Evolutionary conservation across 2,329 filamentous ascomycete species (phyloP), one percentile per base, ranked within the genome.

Genomic region (Exophiala lecanii-corni): DNA sequence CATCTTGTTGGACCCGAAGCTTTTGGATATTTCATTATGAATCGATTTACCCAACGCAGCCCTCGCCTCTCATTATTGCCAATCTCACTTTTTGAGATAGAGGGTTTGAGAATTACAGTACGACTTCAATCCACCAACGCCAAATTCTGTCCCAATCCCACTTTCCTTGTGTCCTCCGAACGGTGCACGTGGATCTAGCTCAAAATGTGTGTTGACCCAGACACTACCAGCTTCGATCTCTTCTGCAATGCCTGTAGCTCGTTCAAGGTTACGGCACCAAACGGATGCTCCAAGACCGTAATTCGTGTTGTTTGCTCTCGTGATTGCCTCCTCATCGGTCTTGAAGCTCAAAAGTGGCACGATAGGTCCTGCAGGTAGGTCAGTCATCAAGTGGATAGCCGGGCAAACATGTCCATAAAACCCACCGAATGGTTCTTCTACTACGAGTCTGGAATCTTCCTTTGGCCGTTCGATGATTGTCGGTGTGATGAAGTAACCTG

Each of bases 341-440:
- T 65, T 65, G 78, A 79, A 86, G 13, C 70, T 72, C 36, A 82
- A 56, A 4, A 84, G 62, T 0, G 81, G 79, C 51, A 80, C 69
- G 7, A 77, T 80, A 0, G 77, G 77, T 35, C 69, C 62, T 47
- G 78, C 82, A 9, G 79, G 79, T 55, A 81, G 81, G 12, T 67
- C 60, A 13, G 63, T 62, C 16, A n/a, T n/a, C n/a, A n/a, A n/a
- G n/a, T n/a, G n/a, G n/a, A n/a, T n/a, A n/a, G n/a, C n/a, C n/a
- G n/a, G n/a, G n/a, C n/a, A n/a, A n/a, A n/a, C n/a, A n/a, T n/a
- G n/a, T n/a, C n/a, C n/a, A n/a, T n/a, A n/a, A n/a, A n/a, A 57
- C 64, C 56, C 55, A 71, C 74, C 77, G 50, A 81, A 81, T 6
- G 76, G 73, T 56, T 82, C 78, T 50, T 81, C 78, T 21, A 64